These are phyloP conservation scores for Coemansia asiatica DNA, from an alignment of 192 early-diverging fungal species.

Conservation along the genomic window DNA sequence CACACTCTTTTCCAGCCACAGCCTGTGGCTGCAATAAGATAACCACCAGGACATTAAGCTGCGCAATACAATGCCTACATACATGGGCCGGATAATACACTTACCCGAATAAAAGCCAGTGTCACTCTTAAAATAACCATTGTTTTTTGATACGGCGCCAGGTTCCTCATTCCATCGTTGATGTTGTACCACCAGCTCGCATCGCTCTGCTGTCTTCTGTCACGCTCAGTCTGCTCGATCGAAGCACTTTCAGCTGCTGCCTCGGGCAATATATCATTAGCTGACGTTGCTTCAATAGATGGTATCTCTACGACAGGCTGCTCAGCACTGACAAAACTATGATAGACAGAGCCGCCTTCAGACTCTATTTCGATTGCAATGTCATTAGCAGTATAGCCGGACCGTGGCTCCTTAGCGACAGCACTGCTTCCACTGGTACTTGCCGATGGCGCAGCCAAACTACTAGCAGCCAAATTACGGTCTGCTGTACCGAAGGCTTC, in stretches of 20 bases:
- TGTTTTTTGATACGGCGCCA: conserved; percentile 6
- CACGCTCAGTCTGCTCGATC: not conserved
- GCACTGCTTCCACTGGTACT: not conserved
- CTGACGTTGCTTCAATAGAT: not conserved
- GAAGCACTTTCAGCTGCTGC: not conserved
- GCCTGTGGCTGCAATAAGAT: not conserved
- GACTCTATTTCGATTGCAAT: not conserved
- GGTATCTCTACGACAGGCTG: not conserved
- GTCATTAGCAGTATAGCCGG: not conserved
- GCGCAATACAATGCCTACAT: not conserved
- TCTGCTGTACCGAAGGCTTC: not conserved
- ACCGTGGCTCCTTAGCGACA: not conserved
- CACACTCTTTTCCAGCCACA: not conserved
- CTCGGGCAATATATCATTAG: not conserved
- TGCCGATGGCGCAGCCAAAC: not conserved
- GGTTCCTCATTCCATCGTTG: not conserved
- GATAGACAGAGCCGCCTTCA: not conserved
- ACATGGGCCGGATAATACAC: not conserved
- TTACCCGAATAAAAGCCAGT: not conserved
- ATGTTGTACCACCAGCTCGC: conserved; percentile 7
- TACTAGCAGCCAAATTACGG: not conserved
- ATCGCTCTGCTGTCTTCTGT: not conserved
- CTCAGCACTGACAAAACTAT: not conserved
- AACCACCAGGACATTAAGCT: not conserved
- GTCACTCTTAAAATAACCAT: not conserved